A percentile compares a stretch with the other conserved stretches of the same genome.
phyloP scores from a whole-genome alignment of 371 early-diverging fungal species.

The Mortierella polycephala region DNA sequence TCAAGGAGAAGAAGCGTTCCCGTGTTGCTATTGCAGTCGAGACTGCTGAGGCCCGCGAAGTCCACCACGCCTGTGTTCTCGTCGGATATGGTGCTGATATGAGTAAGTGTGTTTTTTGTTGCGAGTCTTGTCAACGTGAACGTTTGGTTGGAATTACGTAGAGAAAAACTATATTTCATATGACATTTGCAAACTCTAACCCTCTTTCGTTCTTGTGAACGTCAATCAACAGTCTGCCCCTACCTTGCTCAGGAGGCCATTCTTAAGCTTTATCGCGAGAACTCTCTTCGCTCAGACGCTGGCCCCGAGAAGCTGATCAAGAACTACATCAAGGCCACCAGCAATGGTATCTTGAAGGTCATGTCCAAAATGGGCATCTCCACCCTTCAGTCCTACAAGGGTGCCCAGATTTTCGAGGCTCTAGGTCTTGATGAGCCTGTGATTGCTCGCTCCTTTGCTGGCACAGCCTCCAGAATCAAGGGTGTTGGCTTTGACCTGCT shows the following conservation, averaged over 20 bases:
- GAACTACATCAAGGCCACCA: conserved; percentile 87
- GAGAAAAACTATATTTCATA: neutral
- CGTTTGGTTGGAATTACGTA: neutral
- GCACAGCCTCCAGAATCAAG: conserved; percentile 95
- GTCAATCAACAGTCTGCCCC: conserved; percentile 79
- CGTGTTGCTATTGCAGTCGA: conserved; percentile 91
- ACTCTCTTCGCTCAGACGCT: conserved; percentile 67
- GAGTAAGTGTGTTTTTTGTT: conserved; percentile 39
- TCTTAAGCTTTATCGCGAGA: conserved; percentile 88
- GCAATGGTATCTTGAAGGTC: conserved; percentile 96
- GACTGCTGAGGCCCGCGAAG: conserved; percentile 96
- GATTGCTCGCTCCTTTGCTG: conserved; percentile 90
- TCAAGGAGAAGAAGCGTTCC: conserved; percentile 88
- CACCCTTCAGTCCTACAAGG: conserved; percentile 97
- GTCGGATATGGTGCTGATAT: conserved; percentile 98
- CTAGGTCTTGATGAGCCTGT: conserved; percentile 92
- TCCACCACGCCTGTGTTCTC: conserved; percentile 95
- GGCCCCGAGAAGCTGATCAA: conserved; percentile 69
- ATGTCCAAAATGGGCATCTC: conserved; percentile 99
- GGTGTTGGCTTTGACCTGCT: conserved; percentile 90
- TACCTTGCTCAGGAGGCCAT: conserved; percentile 91
- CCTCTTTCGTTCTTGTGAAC: neutral
- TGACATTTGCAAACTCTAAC: neutral
- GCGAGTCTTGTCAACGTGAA: neutral
- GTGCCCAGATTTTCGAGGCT: conserved; percentile 98